A percentile compares a stretch with the other conserved stretches of the same genome.
Evolutionary conservation across 805 yeast genomes (phyloP).

Genomic region (Myxozyma vanderwaltii): DNA sequence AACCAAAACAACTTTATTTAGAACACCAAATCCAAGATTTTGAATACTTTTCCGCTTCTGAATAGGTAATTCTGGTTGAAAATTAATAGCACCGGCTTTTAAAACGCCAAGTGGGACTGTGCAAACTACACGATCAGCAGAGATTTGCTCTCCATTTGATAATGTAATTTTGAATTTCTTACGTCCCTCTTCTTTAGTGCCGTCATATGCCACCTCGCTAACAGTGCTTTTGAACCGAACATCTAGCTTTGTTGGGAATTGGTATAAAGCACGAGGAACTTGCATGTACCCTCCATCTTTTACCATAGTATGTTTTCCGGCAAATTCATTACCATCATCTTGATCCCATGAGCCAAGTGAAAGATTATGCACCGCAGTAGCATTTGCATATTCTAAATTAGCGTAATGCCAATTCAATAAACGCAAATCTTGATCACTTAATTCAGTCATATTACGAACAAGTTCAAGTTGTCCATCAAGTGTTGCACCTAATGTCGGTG

Average conservation of each 20-base stretch:
- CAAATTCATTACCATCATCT: slow-evolving; percentile 46
- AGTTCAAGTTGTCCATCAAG: slow-evolving; percentile 42
- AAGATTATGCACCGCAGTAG: slow-evolving; percentile 42
- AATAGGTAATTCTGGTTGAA: slow-evolving; percentile 48
- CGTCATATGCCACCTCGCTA: slow-evolving; percentile 45
- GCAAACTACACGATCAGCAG: slow-evolving; percentile 46
- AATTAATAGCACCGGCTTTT: slow-evolving; percentile 45
- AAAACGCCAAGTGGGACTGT: slow-evolving; percentile 49
- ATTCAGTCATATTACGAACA: slow-evolving; percentile 40
- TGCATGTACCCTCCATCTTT: slow-evolving; percentile 43
- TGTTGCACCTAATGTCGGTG: slow-evolving; percentile 45
- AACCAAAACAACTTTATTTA: slow-evolving; percentile 45
- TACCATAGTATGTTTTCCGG: slow-evolving; percentile 46
- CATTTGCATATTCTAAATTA: slow-evolving; percentile 46
- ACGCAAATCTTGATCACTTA: slow-evolving; percentile 43
- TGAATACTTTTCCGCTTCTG: slow-evolving; percentile 47
- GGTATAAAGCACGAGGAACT: slow-evolving; percentile 44
- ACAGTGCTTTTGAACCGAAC: slow-evolving; percentile 46
- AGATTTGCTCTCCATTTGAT: slow-evolving; percentile 47
- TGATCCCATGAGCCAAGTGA: slow-evolving; percentile 48
- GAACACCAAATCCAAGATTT: slow-evolving; percentile 46
- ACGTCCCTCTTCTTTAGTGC: slow-evolving; percentile 31
- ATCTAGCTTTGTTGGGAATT: slow-evolving; percentile 45
- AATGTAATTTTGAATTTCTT: slow-evolving; percentile 36
- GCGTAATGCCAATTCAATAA: slow-evolving; percentile 48